These are phyloP conservation scores for Daphne laureola DNA, from an alignment of 441 rosid genomes.

Conservation along the genomic window DNA sequence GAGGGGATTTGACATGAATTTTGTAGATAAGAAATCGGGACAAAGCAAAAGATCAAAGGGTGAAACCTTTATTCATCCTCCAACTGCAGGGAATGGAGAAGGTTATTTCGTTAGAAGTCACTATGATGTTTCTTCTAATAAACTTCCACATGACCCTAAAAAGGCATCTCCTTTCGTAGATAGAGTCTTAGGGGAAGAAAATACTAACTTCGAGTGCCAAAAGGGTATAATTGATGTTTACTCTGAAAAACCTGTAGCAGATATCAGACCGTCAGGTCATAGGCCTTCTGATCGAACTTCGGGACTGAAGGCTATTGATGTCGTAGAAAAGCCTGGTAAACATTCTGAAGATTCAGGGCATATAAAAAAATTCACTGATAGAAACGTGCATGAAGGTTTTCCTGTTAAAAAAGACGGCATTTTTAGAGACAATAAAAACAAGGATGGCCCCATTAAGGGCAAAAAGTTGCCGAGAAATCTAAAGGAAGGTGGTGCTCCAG, in stretches of 20 bases:
- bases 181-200: conserved; percentile 33
- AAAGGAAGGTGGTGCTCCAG: conserved; percentile 50
- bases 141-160: conserved; percentile 25
- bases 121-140: conserved; percentile 21
- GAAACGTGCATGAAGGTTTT: conserved; percentile 37
- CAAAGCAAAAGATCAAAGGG: conserved; percentile 46
- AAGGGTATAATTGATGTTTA: conserved; percentile 31
- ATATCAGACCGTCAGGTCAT: conserved; percentile 32
- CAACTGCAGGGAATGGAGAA: conserved; percentile 39
- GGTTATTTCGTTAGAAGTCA: conserved; percentile 29
- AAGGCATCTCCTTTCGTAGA: conserved; percentile 29
- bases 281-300: conserved; percentile 37
- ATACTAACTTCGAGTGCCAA: conserved; percentile 27
- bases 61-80: conserved; percentile 34
- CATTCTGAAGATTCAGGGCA: conserved; percentile 38
- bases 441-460: conserved; percentile 35
- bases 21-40: conserved; percentile 36
- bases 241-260: conserved; percentile 43
- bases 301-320: conserved; percentile 31
- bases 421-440: conserved; percentile 42
- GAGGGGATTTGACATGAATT: conserved; percentile 38
- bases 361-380: conserved; percentile 38
- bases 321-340: conserved; percentile 38
- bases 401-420: conserved; percentile 40
- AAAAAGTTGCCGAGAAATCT: conserved; percentile 42